phyloP scores from a whole-genome alignment of 2,329 filamentous ascomycete species.

The Verticillium klebahnii region DNA sequence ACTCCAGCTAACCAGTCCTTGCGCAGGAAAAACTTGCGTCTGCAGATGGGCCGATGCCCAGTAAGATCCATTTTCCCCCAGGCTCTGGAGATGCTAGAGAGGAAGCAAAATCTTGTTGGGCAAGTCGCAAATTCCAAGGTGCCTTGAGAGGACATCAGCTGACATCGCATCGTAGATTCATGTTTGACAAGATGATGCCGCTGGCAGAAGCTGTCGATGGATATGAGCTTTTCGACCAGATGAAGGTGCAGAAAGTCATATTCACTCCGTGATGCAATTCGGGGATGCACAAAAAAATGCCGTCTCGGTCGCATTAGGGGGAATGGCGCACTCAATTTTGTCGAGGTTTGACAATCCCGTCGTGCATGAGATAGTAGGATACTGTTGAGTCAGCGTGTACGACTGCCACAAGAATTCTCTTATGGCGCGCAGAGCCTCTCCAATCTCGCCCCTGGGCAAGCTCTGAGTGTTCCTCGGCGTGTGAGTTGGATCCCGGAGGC shows the following conservation, averaged over 20 bases:
- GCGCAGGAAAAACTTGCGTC: constrained; percentile 61
- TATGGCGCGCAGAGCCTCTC: constrained; percentile 45
- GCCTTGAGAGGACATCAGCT: neutral
- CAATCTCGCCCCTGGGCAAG: constrained; percentile 31
- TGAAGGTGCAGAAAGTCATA: constrained; percentile 70
- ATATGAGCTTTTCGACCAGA: constrained; percentile 68
- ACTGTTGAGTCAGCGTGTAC: constrained; percentile 78
- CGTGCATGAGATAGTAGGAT: constrained; percentile 80
- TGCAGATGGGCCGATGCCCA: constrained; percentile 75
- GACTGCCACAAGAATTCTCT: constrained; percentile 69
- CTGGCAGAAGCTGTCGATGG: constrained; percentile 61
- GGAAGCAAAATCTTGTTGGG: constrained; percentile 50
- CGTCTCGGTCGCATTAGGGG: neutral
- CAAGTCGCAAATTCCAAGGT: neutral
- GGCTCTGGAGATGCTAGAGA: constrained; percentile 59
- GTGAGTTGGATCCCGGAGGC: constrained; percentile 20
- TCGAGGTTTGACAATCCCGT: constrained; percentile 80
- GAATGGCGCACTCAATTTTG: constrained; percentile 57
- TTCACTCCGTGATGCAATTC: constrained; percentile 46
- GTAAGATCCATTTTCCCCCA: constrained; percentile 66
- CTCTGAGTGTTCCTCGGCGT: constrained; percentile 5
- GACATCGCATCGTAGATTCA: constrained; percentile 49
- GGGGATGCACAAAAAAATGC: neutral
- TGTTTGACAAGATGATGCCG: constrained; percentile 73
- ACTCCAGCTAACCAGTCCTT: neutral